Base-by-base conservation (phyloP, 768 basidiomycete genomes). In the Phanerochaete carnosa region DNA sequence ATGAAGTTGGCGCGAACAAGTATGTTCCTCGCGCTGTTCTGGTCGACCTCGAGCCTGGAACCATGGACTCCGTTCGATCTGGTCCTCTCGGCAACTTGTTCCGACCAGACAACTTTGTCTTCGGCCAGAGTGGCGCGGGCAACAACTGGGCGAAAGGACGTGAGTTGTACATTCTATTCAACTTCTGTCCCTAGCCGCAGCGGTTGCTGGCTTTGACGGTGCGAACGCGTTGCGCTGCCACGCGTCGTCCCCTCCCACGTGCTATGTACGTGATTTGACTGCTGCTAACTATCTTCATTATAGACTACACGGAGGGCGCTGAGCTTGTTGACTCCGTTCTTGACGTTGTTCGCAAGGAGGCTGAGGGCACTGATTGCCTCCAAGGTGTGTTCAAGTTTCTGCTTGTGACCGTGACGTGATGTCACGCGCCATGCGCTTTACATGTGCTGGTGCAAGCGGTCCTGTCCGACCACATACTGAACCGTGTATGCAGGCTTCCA, bases 81-180 rank as follows among this genome's bases (percentile, higher is more conserved):
- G 92, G 93, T 55, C 92, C 94, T 67, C 84, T 96, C 57, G 95
- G 95, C 71, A 79, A 79, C 65, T 87, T 98, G 65, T 98, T 97
- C 92, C 89, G 94, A 69, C 95, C 95, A 37, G 95, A 97, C 79
- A 98, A 97, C 84, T 96, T 96, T 72, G 94, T 98, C 70, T 97
- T 95, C 66, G 96, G 95, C 58, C 96, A 98, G 78, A 94, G 88
- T 75, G 95, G 95, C 78, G 96, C 95, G 68, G 95, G 96, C 72
- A 98, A 99, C 87, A 98, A 98, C 81, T 98, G 97, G 97, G 96
- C 97, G 25, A 99, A 98, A 89, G 96, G 96, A 83, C 91, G 90
- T 94, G 72, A 85, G 93, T 90, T n/a, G 16, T 23, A 39, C 29
- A 23, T 54, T 50, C 58, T 49, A 50, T 54, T 33, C 46, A n/a